These are phyloP conservation scores for Xenosphaeropsis pyriputrescens DNA, from an alignment of 2,329 filamentous ascomycete genomes.

Conservation along the genomic window DNA sequence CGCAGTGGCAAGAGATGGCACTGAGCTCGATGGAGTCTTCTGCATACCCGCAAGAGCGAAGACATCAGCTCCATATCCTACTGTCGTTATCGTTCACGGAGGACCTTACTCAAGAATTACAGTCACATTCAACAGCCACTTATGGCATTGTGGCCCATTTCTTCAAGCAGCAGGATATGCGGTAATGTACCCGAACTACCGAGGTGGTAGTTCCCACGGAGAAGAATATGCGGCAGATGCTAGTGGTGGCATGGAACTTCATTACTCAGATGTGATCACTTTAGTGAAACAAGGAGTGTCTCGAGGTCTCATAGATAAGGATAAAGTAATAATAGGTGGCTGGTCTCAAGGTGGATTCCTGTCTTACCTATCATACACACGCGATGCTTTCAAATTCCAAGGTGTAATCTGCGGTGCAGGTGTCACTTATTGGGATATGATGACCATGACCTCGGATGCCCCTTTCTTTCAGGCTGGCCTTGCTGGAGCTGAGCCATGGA, in stretches of 20 bases:
- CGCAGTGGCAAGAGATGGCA: conserved; percentile 9
- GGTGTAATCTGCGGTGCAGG: conserved; percentile 22
- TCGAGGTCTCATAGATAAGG: conserved; percentile 15
- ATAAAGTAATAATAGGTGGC: conserved; percentile 20
- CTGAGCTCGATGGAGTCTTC: conserved; percentile 16
- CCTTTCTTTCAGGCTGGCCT: conserved; percentile 13
- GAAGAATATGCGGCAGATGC: conserved; percentile 18
- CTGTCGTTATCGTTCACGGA: conserved; percentile 21
- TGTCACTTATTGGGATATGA: conserved; percentile 20
- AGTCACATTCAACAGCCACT: conserved; percentile 15
- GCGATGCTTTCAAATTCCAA: conserved; percentile 23
- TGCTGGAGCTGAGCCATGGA: conserved; percentile 15
- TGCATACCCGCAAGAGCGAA: conserved; percentile 8
- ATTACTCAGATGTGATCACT: conserved; percentile 21
- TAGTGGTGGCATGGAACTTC: conserved; percentile 15
- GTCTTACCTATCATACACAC: conserved; percentile 20
- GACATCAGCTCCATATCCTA: conserved; percentile 13
- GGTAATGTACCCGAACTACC: conserved; percentile 23
- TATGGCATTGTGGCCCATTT: conserved; percentile 14
- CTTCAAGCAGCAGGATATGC: conserved; percentile 21
- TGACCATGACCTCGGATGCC: conserved; percentile 19
- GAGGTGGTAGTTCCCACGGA: conserved; percentile 20
- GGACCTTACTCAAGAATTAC: conserved; percentile 18
- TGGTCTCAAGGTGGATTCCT: conserved; percentile 24
- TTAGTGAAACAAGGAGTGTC: conserved; percentile 19